Conservation (phyloP, 805 yeast genomes). For the Candida coquimbonensis region DNA sequence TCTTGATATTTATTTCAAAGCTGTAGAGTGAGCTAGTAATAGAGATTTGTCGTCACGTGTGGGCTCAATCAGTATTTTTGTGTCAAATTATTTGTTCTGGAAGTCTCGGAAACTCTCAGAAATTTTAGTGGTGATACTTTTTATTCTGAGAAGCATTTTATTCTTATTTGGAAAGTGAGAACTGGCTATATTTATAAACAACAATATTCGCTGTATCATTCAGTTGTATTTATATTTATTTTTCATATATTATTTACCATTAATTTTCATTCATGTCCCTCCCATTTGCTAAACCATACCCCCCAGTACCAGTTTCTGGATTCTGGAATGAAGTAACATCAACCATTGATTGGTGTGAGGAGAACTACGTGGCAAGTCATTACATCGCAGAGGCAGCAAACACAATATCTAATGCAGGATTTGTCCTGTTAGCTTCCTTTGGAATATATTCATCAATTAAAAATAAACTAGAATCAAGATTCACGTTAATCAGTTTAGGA, state of each 20-base stretch:
- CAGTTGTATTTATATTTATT: background rate
- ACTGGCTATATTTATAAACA: background rate
- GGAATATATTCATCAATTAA: constrained; percentile 54
- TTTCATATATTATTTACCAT: background rate
- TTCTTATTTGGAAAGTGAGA: background rate
- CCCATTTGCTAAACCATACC: constrained; percentile 49
- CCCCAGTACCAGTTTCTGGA: constrained; percentile 48
- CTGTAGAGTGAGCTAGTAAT: no score
- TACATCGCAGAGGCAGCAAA: constrained; percentile 90
- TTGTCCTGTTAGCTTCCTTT: constrained; percentile 50
- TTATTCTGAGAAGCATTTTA: background rate
- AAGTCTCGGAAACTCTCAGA: background rate
- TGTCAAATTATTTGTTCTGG: background rate
- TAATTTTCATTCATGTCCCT: constrained; percentile 11
- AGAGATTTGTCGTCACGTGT: no score
- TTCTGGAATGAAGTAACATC: constrained; percentile 83
- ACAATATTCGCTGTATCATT: background rate
- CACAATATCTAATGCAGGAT: constrained; percentile 67
- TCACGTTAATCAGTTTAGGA: constrained; percentile 65
- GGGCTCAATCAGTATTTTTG: background rate
- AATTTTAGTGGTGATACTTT: no score
- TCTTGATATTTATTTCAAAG: no score
- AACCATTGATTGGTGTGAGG: constrained; percentile 99
- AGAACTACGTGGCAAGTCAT: constrained; percentile 80
- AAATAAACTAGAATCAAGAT: constrained; percentile 63